Evolutionary conservation across 1,284 basidiomycete species (phyloP), one percentile per base, ranked within the genome.

Genomic region (Heliocybe sulcata): DNA sequence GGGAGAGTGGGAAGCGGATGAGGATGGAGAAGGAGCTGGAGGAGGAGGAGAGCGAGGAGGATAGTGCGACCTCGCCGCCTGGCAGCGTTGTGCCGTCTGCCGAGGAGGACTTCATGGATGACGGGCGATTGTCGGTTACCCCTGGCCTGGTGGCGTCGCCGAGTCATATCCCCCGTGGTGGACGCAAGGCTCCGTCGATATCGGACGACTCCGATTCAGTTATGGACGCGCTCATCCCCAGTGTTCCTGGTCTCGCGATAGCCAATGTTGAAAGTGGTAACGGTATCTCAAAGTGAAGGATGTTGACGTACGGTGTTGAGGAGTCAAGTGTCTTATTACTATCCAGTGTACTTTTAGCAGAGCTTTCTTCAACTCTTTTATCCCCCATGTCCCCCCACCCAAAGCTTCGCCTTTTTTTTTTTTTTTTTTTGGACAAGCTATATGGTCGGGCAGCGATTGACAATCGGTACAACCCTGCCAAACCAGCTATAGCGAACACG

Each of bases 31-130:
- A 52, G 19, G 51, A 26, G 16, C 14, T 26, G 20, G 47, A 49
- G 4, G 27, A 29, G 20, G 47, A 49, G 4, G 27, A 29, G 14
- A 29, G 23, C 23, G 47, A 49, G 20, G 45, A 47, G 20, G 22
- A 25, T 49, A 49, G 33, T 12, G 29, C 19, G 51, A 52, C 51
- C 27, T 52, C 51, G 27, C 51, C 51, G 33, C 47, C 47, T 49
- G 25, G 10, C 8, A 49, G 23, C 25, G 20, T 25, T 22, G 3
- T 49, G 23, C 47, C 27, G 23, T 49, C 47, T 25, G 23, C 47
- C n/a, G 47, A 49, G 47, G 47, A 49, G 27, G 47, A 49, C 6
- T 26, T 49, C 14, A 22, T 25, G 20, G 47, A 49, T 3, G 47
- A 49, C 23, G 20, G 12, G 11, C 14, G 22, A 49, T 8, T 49